phyloP scores from a whole-genome alignment of 371 early-diverging fungal species.

The Lichtheimia ramosa region DNA sequence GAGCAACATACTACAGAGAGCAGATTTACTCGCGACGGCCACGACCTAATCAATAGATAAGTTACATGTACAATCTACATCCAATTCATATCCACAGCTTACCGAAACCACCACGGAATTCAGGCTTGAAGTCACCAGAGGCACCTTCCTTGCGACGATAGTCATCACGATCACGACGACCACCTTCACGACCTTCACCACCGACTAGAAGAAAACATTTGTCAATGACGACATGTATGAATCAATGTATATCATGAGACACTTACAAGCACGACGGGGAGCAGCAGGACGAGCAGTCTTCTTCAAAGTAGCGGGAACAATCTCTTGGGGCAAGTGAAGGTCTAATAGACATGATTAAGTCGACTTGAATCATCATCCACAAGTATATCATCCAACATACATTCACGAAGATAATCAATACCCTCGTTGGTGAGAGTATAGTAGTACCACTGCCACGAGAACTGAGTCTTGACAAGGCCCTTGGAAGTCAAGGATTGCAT shows the following conservation, averaged over 20 bases:
- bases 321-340: constrained; percentile 95
- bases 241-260: background rate
- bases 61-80: background rate
- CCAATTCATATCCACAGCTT: constrained; percentile 17
- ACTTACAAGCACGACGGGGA: constrained; percentile 68
- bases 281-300: constrained; percentile 81
- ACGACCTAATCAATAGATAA: constrained; percentile 28
- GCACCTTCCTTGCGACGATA: constrained; percentile 96
- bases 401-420: constrained; percentile 96
- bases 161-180: constrained; percentile 77
- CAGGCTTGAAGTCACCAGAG: constrained; percentile 91
- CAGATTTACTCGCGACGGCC: constrained; percentile 47
- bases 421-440: constrained; percentile 98
- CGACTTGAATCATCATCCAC: too few relatives aligned
- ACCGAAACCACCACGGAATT: constrained; percentile 89
- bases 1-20: background rate
- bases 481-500: constrained; percentile 96
- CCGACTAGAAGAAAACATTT: constrained; percentile 22
- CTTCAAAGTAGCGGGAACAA: constrained; percentile 97
- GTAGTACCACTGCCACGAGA: constrained; percentile 99
- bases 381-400: constrained; percentile 19
- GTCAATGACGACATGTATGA: background rate
- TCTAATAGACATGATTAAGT: constrained; percentile 27
- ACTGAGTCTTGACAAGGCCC: constrained; percentile 94
- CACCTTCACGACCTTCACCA: constrained; percentile 60